Conservation (phyloP, 2,329 filamentous ascomycete species). For the Diaporthe sp. region DNA sequence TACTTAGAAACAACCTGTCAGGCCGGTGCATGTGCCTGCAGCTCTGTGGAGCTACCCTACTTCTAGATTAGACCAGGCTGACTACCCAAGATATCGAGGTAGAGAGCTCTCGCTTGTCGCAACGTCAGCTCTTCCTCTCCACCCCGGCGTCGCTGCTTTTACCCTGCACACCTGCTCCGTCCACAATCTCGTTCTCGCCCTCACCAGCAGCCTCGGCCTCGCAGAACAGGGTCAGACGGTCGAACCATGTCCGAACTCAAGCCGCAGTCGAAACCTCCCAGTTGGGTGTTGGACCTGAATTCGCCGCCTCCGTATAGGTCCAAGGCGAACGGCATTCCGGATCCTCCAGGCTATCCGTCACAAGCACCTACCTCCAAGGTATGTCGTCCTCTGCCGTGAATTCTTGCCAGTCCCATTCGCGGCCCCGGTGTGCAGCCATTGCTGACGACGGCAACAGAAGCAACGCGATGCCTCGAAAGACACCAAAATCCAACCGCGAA, state of each 20-base stretch:
- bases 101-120: slow-evolving; percentile 11
- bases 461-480: slow-evolving; percentile 64
- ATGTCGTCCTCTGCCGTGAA: slow-evolving; percentile 43
- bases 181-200: background rate
- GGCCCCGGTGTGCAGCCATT: background rate
- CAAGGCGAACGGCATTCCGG: slow-evolving; percentile 76
- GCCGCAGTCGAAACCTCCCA: slow-evolving; percentile 61
- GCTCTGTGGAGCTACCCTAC: slow-evolving; percentile 16
- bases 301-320: slow-evolving; percentile 75
- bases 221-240: background rate
- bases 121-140: slow-evolving; percentile 4
- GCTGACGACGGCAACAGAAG: slow-evolving; percentile 46
- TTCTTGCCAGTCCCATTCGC: background rate
- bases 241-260: slow-evolving; percentile 48
- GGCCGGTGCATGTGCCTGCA: slow-evolving; percentile 5
- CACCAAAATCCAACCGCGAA: slow-evolving; percentile 66
- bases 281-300: slow-evolving; percentile 88
- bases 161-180: background rate
- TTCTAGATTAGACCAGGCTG: slow-evolving; percentile 18
- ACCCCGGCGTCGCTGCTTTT: background rate
- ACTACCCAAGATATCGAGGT: slow-evolving; percentile 6
- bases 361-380: slow-evolving; percentile 71
- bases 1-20: background rate
- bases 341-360: slow-evolving; percentile 86
- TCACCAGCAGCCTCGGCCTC: background rate